Base-by-base conservation (phyloP, 345 rosid species). In the Anastatica hierochuntica region DNA sequence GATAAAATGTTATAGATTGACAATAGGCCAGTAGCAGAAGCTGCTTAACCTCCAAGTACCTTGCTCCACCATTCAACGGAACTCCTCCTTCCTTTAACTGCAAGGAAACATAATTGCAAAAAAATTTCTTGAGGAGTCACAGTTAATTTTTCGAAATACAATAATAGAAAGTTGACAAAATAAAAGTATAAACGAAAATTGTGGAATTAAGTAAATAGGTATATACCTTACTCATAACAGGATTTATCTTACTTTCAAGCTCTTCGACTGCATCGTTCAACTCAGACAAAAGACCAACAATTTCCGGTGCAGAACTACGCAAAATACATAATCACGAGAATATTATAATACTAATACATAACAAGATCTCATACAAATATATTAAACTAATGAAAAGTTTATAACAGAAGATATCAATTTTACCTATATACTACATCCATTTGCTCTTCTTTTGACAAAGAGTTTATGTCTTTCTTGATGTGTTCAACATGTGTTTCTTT, bases 261-360 rank as follows among this genome's bases (percentile, higher is more conserved):
- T 82, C 75, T 29, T 79, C 82, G 13, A 76, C 59, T 23, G 96
- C 74, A 67, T 72, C 77, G 26, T 80, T 77, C 50, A 90, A 74
- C 77, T 90, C 98, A 20, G 88, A 80, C 59, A 82, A 78, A 63
- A 90, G 74, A 60, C 95, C 89, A 53, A 87, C 79, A 50, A 90
- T 67, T 56, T 90, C 98, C 45, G 98, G 98, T 30, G 95, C 96
- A 75, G 95, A 79, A 65, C 98, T 90, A 85, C 3, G 63, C 14
- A 4, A 36, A 35, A 58, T 11, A 58, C 15, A 43, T 15, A 43
- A 13, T 45, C 36, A 38, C 18, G 10, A 39, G 30, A 50, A 53
- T 36, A 37, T 11, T 58, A 27, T 4, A 43, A 9, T n/a, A 44
- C 21, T 4, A 43, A 9, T n/a, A 44, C 21, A 49, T 20, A 41